Percentiles rank a stretch among this genome's conserved stretches.
Conservation (phyloP, 176 grass and related monocot species). For the Aechmea fasciata region DNA sequence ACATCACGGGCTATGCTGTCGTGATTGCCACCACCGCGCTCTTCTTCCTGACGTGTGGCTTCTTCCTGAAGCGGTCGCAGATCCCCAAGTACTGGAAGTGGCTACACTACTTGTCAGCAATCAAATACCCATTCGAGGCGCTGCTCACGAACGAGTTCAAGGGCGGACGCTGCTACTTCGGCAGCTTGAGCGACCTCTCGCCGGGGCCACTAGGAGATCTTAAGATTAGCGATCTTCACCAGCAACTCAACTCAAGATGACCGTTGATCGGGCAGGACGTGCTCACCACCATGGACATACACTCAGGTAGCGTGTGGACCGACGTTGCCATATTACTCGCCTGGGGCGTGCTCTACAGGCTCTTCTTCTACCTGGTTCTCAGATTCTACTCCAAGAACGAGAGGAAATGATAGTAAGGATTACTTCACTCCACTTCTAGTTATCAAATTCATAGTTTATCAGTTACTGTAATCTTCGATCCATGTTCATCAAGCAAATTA, state of each 20-base stretch:
- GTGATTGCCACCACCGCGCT: slow-evolving; percentile 59
- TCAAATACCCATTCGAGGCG: slow-evolving; percentile 90
- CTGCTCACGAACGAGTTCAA: slow-evolving; percentile 73
- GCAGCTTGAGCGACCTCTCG: slow-evolving; percentile 20
- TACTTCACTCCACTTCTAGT: too few species aligned
- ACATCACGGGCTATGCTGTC: slow-evolving; percentile 60
- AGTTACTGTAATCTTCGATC: too few species aligned
- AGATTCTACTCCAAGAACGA: slow-evolving; percentile 77
- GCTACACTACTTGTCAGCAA: slow-evolving; percentile 79
- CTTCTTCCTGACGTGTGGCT: slow-evolving; percentile 67
- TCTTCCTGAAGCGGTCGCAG: slow-evolving; percentile 55
- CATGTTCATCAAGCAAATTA: too few species aligned
- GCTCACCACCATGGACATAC: slow-evolving; percentile 46
- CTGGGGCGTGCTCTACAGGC: slow-evolving; percentile 74
- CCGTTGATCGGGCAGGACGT: slow-evolving; percentile 52
- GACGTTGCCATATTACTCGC: slow-evolving; percentile 63
- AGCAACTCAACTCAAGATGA: slow-evolving; percentile 18
- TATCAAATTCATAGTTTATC: too few species aligned
- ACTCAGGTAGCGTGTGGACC: slow-evolving; percentile 43
- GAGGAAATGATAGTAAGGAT: slow-evolving; percentile 30
- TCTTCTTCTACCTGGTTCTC: slow-evolving; percentile 71
- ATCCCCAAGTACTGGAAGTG: slow-evolving; percentile 65
- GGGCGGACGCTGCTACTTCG: slow-evolving; percentile 31
- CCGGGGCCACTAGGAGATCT: slow-evolving; percentile 25
- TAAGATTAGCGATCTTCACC: slow-evolving; percentile 12